Evolutionary conservation across 2,329 filamentous ascomycete species (phyloP), one percentile per base, ranked within the genome.

Genomic region (Penicillium sp.): DNA sequence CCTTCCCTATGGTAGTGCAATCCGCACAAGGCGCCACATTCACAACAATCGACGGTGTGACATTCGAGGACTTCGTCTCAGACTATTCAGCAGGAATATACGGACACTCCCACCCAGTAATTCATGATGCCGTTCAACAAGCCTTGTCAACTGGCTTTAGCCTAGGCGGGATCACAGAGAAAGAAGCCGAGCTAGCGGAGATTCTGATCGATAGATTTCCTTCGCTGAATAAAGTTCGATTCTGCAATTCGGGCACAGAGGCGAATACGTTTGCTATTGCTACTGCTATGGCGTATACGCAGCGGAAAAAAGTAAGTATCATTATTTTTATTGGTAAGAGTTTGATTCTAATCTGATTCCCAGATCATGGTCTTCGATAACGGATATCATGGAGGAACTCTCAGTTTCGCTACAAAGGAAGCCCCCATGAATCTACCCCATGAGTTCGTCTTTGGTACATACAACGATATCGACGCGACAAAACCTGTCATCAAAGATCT

Each of bases 191-290:
- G 16, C 75, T 85, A 23, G 86, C 85, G 0, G 64, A 71, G 10
- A 67, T 79, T n/a, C 67, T 88, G n/a, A 81, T 79, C 55, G 64
- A 72, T 10, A 78, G 86, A 3, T 88, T 89, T 62, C 65, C 62
- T 3, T 62, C 70, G 0, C 72, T 88, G 5, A 84, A 86, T 7
- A 76, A 79, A 13, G 72, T 88, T 3, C 78, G 87, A 1, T 88
- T 89, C 69, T 80, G 83, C 43, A 89, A 88, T 69, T 87, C 84
- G 0, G 87, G 87, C 2, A 89, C 87, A 0, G 87, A 89, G 69
- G 85, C 85, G 4, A 88, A 85, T 50, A 75, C 85, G 5, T 82
- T 86, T 66, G 85, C 85, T 2, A 67, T 89, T 1, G 81, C 80
- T 3, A 80, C 78, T 1, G 85, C 85, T 0, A 77, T 0, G 70